Evolutionary conservation across 768 basidiomycete species (phyloP), one percentile per base, ranked within the genome.

Genomic region (Suillus subalutaceus): DNA sequence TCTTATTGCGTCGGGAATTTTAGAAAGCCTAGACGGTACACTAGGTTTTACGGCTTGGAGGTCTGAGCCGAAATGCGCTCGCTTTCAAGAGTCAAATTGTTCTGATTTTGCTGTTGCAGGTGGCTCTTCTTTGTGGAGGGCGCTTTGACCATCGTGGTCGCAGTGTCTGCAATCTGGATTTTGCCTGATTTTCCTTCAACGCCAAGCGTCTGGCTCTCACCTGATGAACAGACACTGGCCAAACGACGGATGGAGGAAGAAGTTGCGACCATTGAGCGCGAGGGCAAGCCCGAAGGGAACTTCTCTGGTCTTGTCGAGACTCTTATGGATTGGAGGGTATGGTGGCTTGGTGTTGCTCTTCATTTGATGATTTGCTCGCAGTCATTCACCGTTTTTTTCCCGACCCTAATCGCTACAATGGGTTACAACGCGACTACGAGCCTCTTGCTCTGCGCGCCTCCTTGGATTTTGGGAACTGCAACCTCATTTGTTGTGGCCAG

Each of bases 321-420:
- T 15, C 40, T 92, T 62, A 81, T 79, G 26, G 92, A 95, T 72
- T 88, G 88, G 89, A 90, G 87, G 76, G 88, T 94, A 40, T 94
- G 92, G 90, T 90, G 86, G 85, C 79, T 96, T 57, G 84, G 90
- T 18, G 67, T 90, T 40, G 83, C 88, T 2, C 74, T 91, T 58
- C 85, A 84, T 20, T 84, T 84, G 66, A 82, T 87, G 77, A 2
- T 16, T 46, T 74, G 87, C 37, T 85, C 89, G 12, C 72, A 91
- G 41, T 88, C 86, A 12, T 93, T 93, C 82, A 88, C 90, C 72
- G 88, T 87, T 16, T 92, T 88, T 75, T 93, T 93, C 79, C 91
- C 90, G 18, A 91, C 92, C 0, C 77, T 94, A 63, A 86, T 85
- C 46, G 85, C 83, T 23, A 94, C 92, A 9, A 81, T 95, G 77